phyloP scores from a whole-genome alignment of 2,329 filamentous ascomycete species.

The Colletotrichum costaricense region DNA sequence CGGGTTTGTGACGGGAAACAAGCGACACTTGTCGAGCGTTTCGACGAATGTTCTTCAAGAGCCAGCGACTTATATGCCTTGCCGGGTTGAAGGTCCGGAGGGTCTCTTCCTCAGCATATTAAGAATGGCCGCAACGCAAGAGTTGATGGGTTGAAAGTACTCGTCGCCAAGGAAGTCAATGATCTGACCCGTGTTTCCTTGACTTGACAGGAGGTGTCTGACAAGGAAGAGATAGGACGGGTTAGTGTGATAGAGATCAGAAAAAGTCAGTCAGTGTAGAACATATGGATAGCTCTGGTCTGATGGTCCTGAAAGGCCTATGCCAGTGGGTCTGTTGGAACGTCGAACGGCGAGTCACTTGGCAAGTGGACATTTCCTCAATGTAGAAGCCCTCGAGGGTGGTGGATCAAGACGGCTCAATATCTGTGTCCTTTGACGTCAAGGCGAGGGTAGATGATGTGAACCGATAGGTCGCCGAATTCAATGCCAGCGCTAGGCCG shows the following conservation, averaged over 20 bases:
- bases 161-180: constrained; percentile 4
- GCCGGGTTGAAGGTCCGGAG: not conserved
- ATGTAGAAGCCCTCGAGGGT: not conserved
- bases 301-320: constrained; percentile 11
- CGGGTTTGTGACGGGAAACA: constrained; percentile 6
- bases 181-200: constrained; percentile 20
- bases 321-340: not conserved
- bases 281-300: constrained; percentile 7
- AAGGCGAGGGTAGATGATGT: not conserved
- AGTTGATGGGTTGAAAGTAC: not conserved
- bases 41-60: constrained; percentile 14
- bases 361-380: not conserved
- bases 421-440: constrained; percentile 3
- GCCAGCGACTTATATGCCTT: not conserved
- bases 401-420: not conserved
- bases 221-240: constrained; percentile 20
- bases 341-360: constrained; percentile 1
- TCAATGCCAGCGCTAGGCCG: constrained; percentile 8
- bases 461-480: constrained; percentile 3
- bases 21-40: constrained; percentile 12
- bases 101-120: not conserved
- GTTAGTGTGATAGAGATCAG: constrained; percentile 5
- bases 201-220: constrained; percentile 20
- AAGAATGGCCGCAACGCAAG: not conserved
- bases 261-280: constrained; percentile 12